phyloP scores from a whole-genome alignment of 164 flowering plant genomes.

The Magnolia kwangsiensis region DNA sequence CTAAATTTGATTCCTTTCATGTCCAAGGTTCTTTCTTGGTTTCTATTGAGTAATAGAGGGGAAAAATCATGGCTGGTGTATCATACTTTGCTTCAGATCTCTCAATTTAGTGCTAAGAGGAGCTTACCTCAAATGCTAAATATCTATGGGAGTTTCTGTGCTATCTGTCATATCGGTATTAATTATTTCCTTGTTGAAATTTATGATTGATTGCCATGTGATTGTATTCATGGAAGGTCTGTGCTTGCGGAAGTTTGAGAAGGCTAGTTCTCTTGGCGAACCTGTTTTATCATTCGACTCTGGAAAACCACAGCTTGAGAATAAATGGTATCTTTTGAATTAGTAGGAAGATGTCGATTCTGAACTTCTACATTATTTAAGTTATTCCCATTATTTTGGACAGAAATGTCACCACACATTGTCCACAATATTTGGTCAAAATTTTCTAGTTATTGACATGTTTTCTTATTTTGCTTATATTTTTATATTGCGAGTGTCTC shows the following conservation, averaged over 20 bases:
- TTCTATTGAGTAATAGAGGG: not conserved
- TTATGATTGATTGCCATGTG: conserved; percentile 1
- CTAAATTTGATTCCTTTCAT: not conserved
- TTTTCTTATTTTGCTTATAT: not conserved
- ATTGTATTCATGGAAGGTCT: conserved; percentile 45
- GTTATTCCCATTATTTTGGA: not conserved
- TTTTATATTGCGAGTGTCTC: not conserved
- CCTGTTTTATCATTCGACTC: conserved; percentile 54
- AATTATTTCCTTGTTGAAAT: not conserved
- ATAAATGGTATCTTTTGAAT: conserved; percentile 52
- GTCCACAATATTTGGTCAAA: not conserved
- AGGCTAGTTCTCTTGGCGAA: conserved; percentile 63
- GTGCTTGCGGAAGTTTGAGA: conserved; percentile 69
- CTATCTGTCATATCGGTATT: not conserved
- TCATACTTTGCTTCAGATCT: not conserved
- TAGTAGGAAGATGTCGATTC: not conserved
- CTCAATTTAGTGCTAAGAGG: conserved; percentile 1
- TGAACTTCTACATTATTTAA: not conserved
- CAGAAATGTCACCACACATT: not conserved
- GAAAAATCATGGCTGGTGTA: no score
- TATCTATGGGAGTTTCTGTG: not conserved
- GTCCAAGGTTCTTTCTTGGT: not conserved
- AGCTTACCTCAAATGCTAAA: not conserved
- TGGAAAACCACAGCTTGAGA: conserved; percentile 58
- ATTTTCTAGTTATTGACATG: not conserved